A percentile compares a stretch with the other conserved stretches of the same genome.
Conservation (phyloP, 306 rosid species). For the Psophocarpus tetragonolobus region DNA sequence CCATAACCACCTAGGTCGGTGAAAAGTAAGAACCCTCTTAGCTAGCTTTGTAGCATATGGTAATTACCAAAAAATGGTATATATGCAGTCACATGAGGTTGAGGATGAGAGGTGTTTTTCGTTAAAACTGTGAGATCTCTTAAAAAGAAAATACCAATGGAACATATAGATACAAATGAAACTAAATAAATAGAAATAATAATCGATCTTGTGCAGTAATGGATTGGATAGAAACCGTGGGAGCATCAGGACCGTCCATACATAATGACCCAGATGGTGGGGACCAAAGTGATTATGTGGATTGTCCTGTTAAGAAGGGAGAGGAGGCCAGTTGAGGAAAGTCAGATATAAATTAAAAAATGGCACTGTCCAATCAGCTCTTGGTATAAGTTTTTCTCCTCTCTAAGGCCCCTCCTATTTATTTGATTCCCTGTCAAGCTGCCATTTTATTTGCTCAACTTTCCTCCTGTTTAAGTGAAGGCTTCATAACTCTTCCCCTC, state of each 20-base stretch:
- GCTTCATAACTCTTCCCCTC: neutral
- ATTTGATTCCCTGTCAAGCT: slow-evolving; percentile 71
- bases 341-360: slow-evolving; percentile 19
- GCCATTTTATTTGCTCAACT: slow-evolving; percentile 67
- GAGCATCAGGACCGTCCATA: slow-evolving; percentile 43
- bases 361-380: slow-evolving; percentile 40
- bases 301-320: slow-evolving; percentile 39
- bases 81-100: neutral
- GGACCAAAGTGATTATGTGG: slow-evolving; percentile 43
- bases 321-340: slow-evolving; percentile 32
- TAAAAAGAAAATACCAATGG: neutral
- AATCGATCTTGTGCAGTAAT: neutral
- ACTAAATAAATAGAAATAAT: slow-evolving; percentile 22
- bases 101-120: neutral
- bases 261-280: slow-evolving; percentile 31
- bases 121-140: slow-evolving; percentile 4
- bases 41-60: slow-evolving; percentile 23
- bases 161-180: slow-evolving; percentile 2
- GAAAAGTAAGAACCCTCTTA: slow-evolving; percentile 29
- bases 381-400: slow-evolving; percentile 50
- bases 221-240: slow-evolving; percentile 24
- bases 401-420: slow-evolving; percentile 51
- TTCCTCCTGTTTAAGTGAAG: slow-evolving; percentile 18
- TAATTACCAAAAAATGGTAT: slow-evolving; percentile 7
- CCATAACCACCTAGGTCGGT: slow-evolving; percentile 35